Base-by-base conservation (phyloP, 225 moss, liverwort and hornwort genomes). In the Sphagnum tenellum region DNA sequence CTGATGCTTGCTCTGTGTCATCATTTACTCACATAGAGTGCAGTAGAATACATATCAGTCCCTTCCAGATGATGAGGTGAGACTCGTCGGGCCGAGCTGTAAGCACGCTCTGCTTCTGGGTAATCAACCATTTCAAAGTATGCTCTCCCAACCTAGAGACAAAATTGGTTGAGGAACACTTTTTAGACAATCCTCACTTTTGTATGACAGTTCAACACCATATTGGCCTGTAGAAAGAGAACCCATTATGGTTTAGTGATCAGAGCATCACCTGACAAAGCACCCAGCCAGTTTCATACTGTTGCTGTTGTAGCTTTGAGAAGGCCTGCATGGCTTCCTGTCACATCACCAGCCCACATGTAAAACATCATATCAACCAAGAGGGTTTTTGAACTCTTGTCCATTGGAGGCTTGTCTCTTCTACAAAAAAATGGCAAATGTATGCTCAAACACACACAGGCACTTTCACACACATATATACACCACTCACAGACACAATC, bases 81-180 rank as follows among this genome's bases (percentile, higher is more conserved):
- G 68, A 93, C 89, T 50, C 98, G 83, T 50, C 90, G 81, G 45
- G 93, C 93, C 93, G 87, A 93, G 67, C 87, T 87, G 66, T 93
- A 98, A n/a, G 89, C 78, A 10, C 93, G 87, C 77, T 98, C 98
- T 44, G 98, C 93, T 71, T 98, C 98, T 3, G 98, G 82, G 63
- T 98, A 98, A 60, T 98, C 90, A 45, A 98, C 98, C 98, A 98
- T 93, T 80, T 98, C 98, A 68, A 84, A 75, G 62, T 87, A 93
- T 5, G 93, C 90, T 65, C 98, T 77, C 66, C 90, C 98, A 46
- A 98, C 98, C 85, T 85, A 5, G 7, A 46, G 14, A 69, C 61
- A 62, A 7, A 3, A 29, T 29, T 29, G 29, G 29, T 29, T 29
- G 29, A 29, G 29, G 29, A 29, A 29, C 29, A 29, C 29, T 29